phyloP scores from a whole-genome alignment of 1,284 basidiomycete species.

The Chondrostereum purpureum region DNA sequence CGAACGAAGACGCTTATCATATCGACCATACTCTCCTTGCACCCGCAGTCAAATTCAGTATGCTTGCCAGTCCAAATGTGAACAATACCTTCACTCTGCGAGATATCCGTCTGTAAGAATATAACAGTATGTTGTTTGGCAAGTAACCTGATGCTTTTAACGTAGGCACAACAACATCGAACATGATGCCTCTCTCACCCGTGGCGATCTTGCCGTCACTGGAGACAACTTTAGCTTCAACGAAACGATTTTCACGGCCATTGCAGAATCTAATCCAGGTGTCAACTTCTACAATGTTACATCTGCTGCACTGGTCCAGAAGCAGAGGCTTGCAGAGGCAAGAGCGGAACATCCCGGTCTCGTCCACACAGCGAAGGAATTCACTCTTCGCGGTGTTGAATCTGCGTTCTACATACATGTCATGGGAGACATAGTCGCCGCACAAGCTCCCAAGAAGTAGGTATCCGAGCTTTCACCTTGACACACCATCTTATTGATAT shows the following conservation, averaged over 20 bases:
- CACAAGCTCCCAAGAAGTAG: slow-evolving; percentile 17
- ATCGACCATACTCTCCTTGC: slow-evolving; percentile 2
- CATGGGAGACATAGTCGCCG: slow-evolving; percentile 16
- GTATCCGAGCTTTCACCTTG: not conserved
- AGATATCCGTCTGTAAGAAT: not conserved
- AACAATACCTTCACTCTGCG: not conserved
- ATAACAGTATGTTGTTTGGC: not conserved
- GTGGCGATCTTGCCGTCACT: slow-evolving; percentile 11
- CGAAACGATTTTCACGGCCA: slow-evolving; percentile 14
- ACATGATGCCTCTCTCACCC: slow-evolving; percentile 18
- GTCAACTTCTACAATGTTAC: slow-evolving; percentile 18
- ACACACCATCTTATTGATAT: not conserved
- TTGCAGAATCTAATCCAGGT: slow-evolving; percentile 17
- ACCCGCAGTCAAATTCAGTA: not conserved
- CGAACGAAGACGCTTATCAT: not conserved
- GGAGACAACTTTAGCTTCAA: slow-evolving; percentile 18
- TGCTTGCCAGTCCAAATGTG: not conserved
- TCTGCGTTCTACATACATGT: slow-evolving; percentile 15
- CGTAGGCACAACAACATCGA: slow-evolving; percentile 16
- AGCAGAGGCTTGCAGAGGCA: slow-evolving; percentile 12
- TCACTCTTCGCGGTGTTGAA: slow-evolving; percentile 12
- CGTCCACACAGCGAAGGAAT: slow-evolving; percentile 15
- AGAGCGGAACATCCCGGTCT: slow-evolving; percentile 11
- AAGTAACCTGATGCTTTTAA: not conserved
- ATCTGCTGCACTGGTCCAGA: slow-evolving; percentile 14